Conservation (phyloP, 2,329 filamentous ascomycete species). For the Fusarium chlamydosporum region DNA sequence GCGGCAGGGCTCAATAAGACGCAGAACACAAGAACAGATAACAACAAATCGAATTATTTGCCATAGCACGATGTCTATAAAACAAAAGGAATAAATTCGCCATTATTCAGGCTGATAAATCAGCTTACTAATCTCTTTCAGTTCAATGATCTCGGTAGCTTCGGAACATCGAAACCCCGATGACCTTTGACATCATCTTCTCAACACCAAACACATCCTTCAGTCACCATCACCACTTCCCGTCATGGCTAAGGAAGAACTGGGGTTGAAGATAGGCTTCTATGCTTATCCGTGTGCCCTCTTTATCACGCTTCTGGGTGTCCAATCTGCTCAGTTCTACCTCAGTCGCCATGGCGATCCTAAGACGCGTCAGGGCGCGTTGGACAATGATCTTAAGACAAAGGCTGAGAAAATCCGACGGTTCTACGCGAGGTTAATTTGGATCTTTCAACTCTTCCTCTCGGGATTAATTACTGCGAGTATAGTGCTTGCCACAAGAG, state of each 20-base stretch:
- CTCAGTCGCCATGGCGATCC: constrained; percentile 50
- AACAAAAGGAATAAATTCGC: not conserved
- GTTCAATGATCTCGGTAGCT: not conserved
- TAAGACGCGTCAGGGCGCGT: constrained; percentile 45
- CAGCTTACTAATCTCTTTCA: constrained; percentile 17
- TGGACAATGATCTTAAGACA: constrained; percentile 50
- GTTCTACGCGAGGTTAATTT: constrained; percentile 55
- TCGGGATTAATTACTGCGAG: constrained; percentile 54
- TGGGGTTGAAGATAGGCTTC: constrained; percentile 58
- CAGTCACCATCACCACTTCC: not conserved
- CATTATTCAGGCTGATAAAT: constrained; percentile 23
- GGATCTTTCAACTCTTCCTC: constrained; percentile 55
- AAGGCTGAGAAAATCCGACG: constrained; percentile 49
- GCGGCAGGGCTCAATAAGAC: too few relatives aligned
- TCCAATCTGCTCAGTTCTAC: constrained; percentile 58
- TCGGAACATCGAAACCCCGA: constrained; percentile 31
- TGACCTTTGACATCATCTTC: constrained; percentile 29
- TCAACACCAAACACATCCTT: not conserved
- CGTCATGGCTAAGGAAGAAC: constrained; percentile 54
- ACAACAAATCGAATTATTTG: not conserved
- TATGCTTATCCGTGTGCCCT: constrained; percentile 60
- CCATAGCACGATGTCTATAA: not conserved
- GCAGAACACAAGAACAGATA: not conserved
- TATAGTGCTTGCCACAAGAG: constrained; percentile 52
- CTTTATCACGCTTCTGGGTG: constrained; percentile 55